These are phyloP conservation scores for Metrosideros polymorpha DNA, from an alignment of 441 rosid species.

Conservation along the genomic window DNA sequence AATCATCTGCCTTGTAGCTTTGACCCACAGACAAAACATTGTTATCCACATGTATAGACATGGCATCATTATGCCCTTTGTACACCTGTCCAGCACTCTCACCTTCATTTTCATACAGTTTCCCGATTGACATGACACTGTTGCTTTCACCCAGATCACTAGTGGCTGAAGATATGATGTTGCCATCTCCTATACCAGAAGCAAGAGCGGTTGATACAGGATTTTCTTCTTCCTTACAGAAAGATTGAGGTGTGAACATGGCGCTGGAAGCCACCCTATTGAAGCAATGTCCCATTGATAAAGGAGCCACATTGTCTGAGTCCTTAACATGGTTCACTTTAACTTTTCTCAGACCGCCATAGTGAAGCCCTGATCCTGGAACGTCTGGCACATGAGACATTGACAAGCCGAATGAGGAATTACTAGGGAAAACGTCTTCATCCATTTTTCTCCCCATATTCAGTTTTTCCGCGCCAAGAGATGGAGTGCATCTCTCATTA, in stretches of 20 bases:
- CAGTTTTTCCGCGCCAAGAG: neutral
- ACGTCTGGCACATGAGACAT: neutral
- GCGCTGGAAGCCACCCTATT: neutral
- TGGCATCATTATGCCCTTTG: neutral
- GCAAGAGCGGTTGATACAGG: neutral
- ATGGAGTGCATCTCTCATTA: neutral
- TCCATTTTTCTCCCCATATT: neutral
- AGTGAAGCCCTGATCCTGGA: neutral
- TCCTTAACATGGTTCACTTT: neutral
- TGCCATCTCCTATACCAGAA: neutral
- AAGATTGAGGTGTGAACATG: neutral
- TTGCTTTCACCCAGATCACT: neutral
- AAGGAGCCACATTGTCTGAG: neutral
- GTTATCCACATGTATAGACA: neutral
- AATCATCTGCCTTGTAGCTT: conserved; percentile 4
- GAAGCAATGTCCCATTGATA: neutral
- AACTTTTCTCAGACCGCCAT: neutral
- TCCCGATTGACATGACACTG: neutral
- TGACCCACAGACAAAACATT: neutral
- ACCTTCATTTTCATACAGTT: neutral
- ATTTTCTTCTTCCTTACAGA: conserved; percentile 1
- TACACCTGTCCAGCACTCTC: neutral
- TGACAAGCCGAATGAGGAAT: neutral
- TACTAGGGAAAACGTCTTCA: neutral
- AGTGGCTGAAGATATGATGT: neutral